These are phyloP conservation scores for Candida coleopterorum DNA, from an alignment of 805 yeast species.

Conservation along the genomic window DNA sequence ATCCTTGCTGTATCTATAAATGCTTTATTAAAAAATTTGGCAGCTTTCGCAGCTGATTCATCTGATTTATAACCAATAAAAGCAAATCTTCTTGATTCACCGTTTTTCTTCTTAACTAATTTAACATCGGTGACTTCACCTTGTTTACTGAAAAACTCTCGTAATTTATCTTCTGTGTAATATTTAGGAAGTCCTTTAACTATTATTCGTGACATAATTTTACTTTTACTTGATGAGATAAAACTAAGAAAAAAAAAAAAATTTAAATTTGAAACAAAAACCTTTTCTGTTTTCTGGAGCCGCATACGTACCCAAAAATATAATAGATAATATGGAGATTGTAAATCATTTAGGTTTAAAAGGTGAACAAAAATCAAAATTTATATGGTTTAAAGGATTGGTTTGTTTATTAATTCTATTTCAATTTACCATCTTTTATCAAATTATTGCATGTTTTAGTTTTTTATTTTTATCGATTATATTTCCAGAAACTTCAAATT, in stretches of 20 bases:
- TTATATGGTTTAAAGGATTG: slow-evolving; percentile 8
- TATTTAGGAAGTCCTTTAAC: slow-evolving; percentile 85
- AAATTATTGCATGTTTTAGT: slow-evolving; percentile 3
- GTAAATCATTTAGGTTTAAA: slow-evolving; percentile 9
- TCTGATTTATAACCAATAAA: slow-evolving; percentile 79
- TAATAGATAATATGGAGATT: slow-evolving; percentile 6
- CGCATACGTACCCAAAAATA: background rate
- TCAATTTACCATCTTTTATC: slow-evolving; percentile 3
- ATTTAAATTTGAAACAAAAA: too few relatives aligned
- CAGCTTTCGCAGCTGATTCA: slow-evolving; percentile 76
- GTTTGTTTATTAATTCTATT: slow-evolving; percentile 7
- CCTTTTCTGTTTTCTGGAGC: background rate
- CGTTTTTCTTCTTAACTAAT: slow-evolving; percentile 72
- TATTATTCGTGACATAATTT: slow-evolving; percentile 74
- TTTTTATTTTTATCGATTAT: slow-evolving; percentile 2
- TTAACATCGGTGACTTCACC: slow-evolving; percentile 85
- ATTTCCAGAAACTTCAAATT: slow-evolving; percentile 17
- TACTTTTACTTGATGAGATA: background rate
- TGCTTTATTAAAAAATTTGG: slow-evolving; percentile 65
- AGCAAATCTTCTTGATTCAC: slow-evolving; percentile 89
- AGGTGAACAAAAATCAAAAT: background rate
- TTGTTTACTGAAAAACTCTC: slow-evolving; percentile 54
- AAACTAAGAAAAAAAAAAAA: slow-evolving; percentile 4
- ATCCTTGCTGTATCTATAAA: slow-evolving; percentile 80
- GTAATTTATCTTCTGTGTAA: slow-evolving; percentile 67